phyloP scores from a whole-genome alignment of 1,284 basidiomycete species.

The Athelia sp. region DNA sequence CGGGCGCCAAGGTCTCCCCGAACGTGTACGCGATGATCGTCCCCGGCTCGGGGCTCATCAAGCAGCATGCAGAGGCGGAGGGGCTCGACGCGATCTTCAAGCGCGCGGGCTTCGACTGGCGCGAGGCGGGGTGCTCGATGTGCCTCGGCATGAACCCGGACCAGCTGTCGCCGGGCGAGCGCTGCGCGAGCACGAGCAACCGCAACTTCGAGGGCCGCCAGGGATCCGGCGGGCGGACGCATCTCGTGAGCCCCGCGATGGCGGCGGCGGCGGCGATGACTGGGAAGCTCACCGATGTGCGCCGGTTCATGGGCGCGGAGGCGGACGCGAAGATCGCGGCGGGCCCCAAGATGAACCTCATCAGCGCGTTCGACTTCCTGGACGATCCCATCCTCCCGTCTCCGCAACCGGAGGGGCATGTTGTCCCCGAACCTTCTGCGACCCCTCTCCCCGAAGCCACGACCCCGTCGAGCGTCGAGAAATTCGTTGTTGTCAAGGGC shows the following conservation, averaged over 20 bases:
- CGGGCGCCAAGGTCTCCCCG: constrained; percentile 74
- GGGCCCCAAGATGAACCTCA: constrained; percentile 59
- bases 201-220: constrained; percentile 96
- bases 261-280: constrained; percentile 91
- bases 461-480: constrained; percentile 61
- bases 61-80: constrained; percentile 92
- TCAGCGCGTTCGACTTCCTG: constrained; percentile 71
- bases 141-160: constrained; percentile 98
- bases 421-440: constrained; percentile 23
- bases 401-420: constrained; percentile 45
- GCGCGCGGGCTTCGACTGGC: constrained; percentile 95
- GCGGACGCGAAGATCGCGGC: constrained; percentile 40
- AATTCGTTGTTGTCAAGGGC: constrained; percentile 81
- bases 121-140: constrained; percentile 98
- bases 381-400: constrained; percentile 70
- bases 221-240: constrained; percentile 89
- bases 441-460: constrained; percentile 43
- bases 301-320: constrained; percentile 65
- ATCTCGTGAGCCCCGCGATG: constrained; percentile 94
- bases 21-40: constrained; percentile 92
- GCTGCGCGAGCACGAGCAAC: constrained; percentile 95
- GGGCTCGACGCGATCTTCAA: constrained; percentile 90
- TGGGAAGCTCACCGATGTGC: constrained; percentile 85
- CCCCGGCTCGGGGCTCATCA: constrained; percentile 91
- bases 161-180: constrained; percentile 84